A percentile compares a stretch with the other conserved stretches of the same genome.
Conservation (phyloP, 2,329 filamentous ascomycete species). For the Paraphaeosphaeria sporulosa region DNA sequence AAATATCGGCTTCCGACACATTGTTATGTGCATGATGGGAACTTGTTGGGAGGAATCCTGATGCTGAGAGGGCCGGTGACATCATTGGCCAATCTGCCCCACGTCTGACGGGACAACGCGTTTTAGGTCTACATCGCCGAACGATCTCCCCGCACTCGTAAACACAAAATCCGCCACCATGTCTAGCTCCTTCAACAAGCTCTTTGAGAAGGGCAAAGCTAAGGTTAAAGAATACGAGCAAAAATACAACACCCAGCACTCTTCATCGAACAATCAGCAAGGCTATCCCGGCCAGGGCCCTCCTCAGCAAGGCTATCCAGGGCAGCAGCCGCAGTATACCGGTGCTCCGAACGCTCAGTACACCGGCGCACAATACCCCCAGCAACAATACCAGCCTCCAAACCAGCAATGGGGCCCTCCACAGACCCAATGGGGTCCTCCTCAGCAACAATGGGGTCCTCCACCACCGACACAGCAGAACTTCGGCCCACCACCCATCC, state of each 20-base stretch:
- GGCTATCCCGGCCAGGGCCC: conserved; percentile 27
- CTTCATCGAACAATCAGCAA: conserved; percentile 31
- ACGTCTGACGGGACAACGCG: neutral
- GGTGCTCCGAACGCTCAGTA: conserved; percentile 28
- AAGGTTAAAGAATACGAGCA: conserved; percentile 40
- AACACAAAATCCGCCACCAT: conserved; percentile 22
- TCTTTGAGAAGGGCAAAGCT: conserved; percentile 47
- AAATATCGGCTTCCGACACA: neutral
- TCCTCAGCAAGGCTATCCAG: conserved; percentile 24
- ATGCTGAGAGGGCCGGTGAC: neutral
- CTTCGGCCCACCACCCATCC: conserved; percentile 37
- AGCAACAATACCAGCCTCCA: conserved; percentile 17
- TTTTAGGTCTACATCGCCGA: neutral
- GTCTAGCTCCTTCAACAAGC: conserved; percentile 42
- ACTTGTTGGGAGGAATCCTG: neutral
- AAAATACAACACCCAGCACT: conserved; percentile 26
- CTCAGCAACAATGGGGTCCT: conserved; percentile 15
- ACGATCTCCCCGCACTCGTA: neutral
- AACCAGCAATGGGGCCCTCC: conserved; percentile 33
- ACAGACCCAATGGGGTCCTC: conserved; percentile 11
- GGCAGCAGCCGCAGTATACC: conserved; percentile 27
- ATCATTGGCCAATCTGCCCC: conserved; percentile 1
- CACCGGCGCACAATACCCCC: neutral
- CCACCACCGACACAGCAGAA: conserved; percentile 29
- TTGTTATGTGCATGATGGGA: neutral